Evolutionary conservation across 2,329 filamentous ascomycete genomes (phyloP).

Genomic region (Ambrosiella xylebori): DNA sequence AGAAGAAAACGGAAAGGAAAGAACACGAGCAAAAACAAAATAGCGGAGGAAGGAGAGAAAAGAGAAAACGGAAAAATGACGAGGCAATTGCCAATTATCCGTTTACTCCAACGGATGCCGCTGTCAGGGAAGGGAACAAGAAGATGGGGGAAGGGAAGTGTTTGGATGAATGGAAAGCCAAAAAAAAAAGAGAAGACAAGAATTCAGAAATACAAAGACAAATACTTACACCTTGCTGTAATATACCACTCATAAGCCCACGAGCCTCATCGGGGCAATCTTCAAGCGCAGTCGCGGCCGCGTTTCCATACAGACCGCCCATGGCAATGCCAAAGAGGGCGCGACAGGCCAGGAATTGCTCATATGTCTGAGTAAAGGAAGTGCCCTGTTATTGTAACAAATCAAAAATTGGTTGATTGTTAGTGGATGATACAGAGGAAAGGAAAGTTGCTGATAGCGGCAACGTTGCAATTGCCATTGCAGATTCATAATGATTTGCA

Average conservation of each 20-base stretch:
- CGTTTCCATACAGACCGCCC: conserved; percentile 66
- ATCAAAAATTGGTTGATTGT: neutral
- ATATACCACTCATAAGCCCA: conserved; percentile 56
- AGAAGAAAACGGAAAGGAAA: no score
- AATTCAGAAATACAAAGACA: neutral
- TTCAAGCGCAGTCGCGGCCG: conserved; percentile 61
- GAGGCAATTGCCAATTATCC: neutral
- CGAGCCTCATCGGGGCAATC: conserved; percentile 51
- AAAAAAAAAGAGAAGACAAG: neutral
- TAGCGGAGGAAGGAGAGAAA: neutral
- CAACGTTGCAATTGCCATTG: neutral
- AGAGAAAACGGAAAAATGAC: neutral
- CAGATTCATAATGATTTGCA: neutral
- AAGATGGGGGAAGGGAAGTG: neutral
- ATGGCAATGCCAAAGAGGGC: conserved; percentile 66
- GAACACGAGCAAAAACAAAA: neutral
- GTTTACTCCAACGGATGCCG: no score
- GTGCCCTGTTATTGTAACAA: conserved; percentile 27
- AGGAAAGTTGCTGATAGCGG: neutral
- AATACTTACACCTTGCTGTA: conserved; percentile 46
- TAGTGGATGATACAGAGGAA: neutral
- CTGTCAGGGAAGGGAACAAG: neutral
- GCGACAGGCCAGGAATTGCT: conserved; percentile 54
- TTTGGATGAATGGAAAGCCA: neutral
- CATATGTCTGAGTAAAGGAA: conserved; percentile 58